Evolutionary conservation across 202 grass and related monocot genomes (phyloP).

Genomic region (Musa balbisiana): DNA sequence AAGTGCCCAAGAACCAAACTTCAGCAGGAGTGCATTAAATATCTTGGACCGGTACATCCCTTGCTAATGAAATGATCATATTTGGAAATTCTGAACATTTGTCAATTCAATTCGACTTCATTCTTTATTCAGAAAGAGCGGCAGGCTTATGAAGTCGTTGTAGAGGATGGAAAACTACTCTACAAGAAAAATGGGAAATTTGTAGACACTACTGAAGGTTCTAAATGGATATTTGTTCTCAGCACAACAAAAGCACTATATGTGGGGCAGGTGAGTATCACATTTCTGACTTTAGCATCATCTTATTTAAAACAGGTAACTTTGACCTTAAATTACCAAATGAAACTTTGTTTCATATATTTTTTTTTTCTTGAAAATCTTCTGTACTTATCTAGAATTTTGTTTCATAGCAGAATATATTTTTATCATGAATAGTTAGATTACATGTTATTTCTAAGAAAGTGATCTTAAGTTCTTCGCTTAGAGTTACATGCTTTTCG

Average conservation of each 20-base stretch:
- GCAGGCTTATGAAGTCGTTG: conserved; percentile 66
- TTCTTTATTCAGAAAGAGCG: conserved; percentile 59
- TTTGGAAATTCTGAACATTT: neutral
- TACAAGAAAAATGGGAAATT: conserved; percentile 44
- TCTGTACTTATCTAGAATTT: neutral
- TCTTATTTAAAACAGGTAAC: neutral
- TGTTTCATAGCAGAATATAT: too few species aligned
- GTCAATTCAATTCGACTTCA: neutral
- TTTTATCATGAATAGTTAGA: too few species aligned
- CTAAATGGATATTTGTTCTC: conserved; percentile 96
- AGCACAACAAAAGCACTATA: conserved; percentile 66
- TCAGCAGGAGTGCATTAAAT: conserved; percentile 83
- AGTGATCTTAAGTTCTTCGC: neutral
- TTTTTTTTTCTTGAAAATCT: neutral
- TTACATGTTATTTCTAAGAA: too few species aligned
- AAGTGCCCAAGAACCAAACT: conserved; percentile 80
- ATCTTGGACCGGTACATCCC: conserved; percentile 83
- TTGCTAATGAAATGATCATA: neutral
- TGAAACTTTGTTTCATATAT: neutral
- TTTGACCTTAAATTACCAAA: too few species aligned
- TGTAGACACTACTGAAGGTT: conserved; percentile 61
- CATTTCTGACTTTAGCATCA: neutral
- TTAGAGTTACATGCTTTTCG: neutral
- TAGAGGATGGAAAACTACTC: conserved; percentile 52
- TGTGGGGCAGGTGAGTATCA: conserved; percentile 50